Conservation (phyloP, 2,329 filamentous ascomycete genomes). For the Fonsecaea pugnacius region DNA sequence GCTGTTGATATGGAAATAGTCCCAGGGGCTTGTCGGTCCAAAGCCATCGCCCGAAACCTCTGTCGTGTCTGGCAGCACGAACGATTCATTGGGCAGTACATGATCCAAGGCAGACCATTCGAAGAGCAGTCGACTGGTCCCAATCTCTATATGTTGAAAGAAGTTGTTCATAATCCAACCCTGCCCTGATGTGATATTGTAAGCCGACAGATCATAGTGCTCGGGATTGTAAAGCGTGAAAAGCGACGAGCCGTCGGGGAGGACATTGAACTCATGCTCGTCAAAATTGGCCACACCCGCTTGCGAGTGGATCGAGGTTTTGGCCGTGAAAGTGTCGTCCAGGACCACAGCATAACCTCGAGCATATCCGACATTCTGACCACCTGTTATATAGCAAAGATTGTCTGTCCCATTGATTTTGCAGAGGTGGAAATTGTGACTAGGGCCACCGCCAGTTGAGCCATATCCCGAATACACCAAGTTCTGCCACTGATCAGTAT, state of each 20-base stretch:
- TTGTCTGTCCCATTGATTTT: slow-evolving; percentile 54
- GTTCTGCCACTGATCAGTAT: slow-evolving; percentile 41
- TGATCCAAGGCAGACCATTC: slow-evolving; percentile 65
- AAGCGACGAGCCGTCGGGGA: slow-evolving; percentile 48
- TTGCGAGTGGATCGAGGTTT: slow-evolving; percentile 27
- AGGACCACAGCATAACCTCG: slow-evolving; percentile 59
- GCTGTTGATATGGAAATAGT: slow-evolving; percentile 53
- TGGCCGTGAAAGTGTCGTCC: slow-evolving; percentile 44
- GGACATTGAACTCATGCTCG: slow-evolving; percentile 58
- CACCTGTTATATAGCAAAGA: slow-evolving; percentile 57
- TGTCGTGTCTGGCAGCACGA: slow-evolving; percentile 51
- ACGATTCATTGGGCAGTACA: slow-evolving; percentile 53
- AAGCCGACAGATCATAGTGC: slow-evolving; percentile 25
- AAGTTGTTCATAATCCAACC: slow-evolving; percentile 32
- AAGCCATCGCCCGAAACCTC: slow-evolving; percentile 55
- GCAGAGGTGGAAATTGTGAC: slow-evolving; percentile 56
- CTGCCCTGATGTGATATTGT: slow-evolving; percentile 23
- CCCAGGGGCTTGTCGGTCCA: slow-evolving; percentile 51
- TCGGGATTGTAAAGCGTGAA: slow-evolving; percentile 46
- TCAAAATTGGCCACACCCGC: slow-evolving; percentile 41
- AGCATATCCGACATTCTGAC: slow-evolving; percentile 57
- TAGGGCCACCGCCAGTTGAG: slow-evolving; percentile 53
- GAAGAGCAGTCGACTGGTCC: slow-evolving; percentile 60
- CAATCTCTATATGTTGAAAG: slow-evolving; percentile 59
- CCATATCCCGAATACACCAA: slow-evolving; percentile 58